Evolutionary conservation across 306 rosid species (phyloP).

Genomic region (Sicyos baderoa): DNA sequence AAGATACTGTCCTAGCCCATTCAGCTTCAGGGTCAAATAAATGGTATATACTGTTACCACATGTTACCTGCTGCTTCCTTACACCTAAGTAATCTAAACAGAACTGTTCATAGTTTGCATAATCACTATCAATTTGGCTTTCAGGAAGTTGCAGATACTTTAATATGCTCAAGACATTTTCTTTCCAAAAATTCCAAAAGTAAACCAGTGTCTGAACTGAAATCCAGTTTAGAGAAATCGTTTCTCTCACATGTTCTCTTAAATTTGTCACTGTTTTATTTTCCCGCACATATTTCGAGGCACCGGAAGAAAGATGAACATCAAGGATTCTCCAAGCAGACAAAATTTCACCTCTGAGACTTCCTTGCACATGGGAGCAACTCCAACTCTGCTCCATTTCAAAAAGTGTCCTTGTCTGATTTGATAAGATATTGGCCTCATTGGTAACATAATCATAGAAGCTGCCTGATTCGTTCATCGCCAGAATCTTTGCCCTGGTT

Average conservation of each 20-base stretch:
- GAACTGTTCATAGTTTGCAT: slow-evolving; percentile 33
- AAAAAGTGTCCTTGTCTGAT: slow-evolving; percentile 18
- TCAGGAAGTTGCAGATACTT: slow-evolving; percentile 34
- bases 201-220: slow-evolving; percentile 44
- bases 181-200: slow-evolving; percentile 69
- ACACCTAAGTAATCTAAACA: slow-evolving; percentile 53
- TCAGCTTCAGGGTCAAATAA: slow-evolving; percentile 47
- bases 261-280: slow-evolving; percentile 23
- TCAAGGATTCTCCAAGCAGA: slow-evolving; percentile 53
- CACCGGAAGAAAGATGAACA: slow-evolving; percentile 35
- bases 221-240: slow-evolving; percentile 27
- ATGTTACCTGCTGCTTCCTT: slow-evolving; percentile 24
- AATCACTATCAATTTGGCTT: slow-evolving; percentile 25
- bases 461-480: slow-evolving; percentile 31
- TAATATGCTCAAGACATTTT: slow-evolving; percentile 31
- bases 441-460: slow-evolving; percentile 35
- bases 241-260: slow-evolving; percentile 21
- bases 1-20: slow-evolving; percentile 39
- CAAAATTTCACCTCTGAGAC: slow-evolving; percentile 38
- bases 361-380: slow-evolving; percentile 32
- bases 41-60: slow-evolving; percentile 26
- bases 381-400: slow-evolving; percentile 30
- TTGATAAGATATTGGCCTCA: slow-evolving; percentile 45
- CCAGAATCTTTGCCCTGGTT: slow-evolving; percentile 40
- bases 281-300: slow-evolving; percentile 33